A percentile compares a stretch with the other conserved stretches of the same genome.
These are phyloP conservation scores for Penicillium capsulatum DNA, from an alignment of 2,329 filamentous ascomycete species.

Conservation along the genomic window DNA sequence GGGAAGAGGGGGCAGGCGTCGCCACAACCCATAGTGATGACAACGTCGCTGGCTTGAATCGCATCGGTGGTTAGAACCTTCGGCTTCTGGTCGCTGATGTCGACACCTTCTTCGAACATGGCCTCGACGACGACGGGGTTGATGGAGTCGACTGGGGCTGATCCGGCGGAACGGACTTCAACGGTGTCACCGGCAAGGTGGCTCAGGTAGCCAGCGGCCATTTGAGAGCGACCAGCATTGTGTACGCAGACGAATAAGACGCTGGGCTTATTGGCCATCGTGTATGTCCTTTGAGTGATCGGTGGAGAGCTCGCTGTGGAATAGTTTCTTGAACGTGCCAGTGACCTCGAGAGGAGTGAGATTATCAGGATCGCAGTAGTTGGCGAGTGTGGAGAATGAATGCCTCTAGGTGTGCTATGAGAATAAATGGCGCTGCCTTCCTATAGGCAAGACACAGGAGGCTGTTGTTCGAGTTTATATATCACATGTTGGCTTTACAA, in stretches of 20 bases:
- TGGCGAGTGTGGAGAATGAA: too few relatives aligned
- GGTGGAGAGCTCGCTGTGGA: too few relatives aligned
- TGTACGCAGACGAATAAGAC: slow-evolving; percentile 29
- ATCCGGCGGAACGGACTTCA: slow-evolving; percentile 27
- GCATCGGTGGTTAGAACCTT: slow-evolving; percentile 25
- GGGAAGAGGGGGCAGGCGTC: slow-evolving; percentile 26
- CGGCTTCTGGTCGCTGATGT: slow-evolving; percentile 21
- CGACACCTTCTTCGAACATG: slow-evolving; percentile 28
- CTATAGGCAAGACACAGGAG: too few relatives aligned
- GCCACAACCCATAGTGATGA: slow-evolving; percentile 30
- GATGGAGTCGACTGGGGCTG: slow-evolving; percentile 24
- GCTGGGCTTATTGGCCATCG: slow-evolving; percentile 20
- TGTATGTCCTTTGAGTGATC: neutral
- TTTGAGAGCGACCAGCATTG: slow-evolving; percentile 28
- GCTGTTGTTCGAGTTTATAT: too few relatives aligned
- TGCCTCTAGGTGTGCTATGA: too few relatives aligned
- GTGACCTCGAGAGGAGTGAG: too few relatives aligned
- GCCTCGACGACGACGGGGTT: slow-evolving; percentile 23
- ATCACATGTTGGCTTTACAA: too few relatives aligned
- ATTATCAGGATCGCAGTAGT: too few relatives aligned
- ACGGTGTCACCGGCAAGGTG: slow-evolving; percentile 17
- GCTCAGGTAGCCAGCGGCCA: slow-evolving; percentile 23
- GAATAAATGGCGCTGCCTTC: too few relatives aligned
- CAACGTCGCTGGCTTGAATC: slow-evolving; percentile 22
- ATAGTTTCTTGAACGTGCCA: too few relatives aligned